phyloP scores from a whole-genome alignment of 2,329 filamentous ascomycete species.

The Penicillium sp. region DNA sequence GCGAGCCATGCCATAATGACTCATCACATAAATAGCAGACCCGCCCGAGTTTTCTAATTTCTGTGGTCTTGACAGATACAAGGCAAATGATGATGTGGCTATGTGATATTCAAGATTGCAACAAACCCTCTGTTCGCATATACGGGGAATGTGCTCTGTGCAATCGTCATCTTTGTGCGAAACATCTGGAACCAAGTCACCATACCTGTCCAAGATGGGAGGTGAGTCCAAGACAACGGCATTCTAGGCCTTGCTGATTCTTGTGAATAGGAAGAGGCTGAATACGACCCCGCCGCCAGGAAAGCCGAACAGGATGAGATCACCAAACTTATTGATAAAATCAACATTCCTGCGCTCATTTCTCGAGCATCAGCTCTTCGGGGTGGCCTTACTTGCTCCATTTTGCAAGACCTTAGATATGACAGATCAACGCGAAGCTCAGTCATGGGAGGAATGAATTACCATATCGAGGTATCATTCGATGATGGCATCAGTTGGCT shows the following conservation, averaged over 20 bases:
- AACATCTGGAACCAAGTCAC: conserved; percentile 27
- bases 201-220: conserved; percentile 36
- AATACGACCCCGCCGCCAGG: conserved; percentile 30
- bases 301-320: conserved; percentile 35
- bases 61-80: background rate
- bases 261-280: conserved; percentile 29
- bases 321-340: conserved; percentile 29
- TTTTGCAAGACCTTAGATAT: conserved; percentile 30
- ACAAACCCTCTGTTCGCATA: conserved; percentile 31
- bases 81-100: conserved; percentile 22
- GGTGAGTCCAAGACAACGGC: conserved; percentile 22
- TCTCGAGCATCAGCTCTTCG: conserved; percentile 34
- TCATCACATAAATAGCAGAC: background rate
- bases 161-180: conserved; percentile 33
- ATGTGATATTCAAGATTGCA: conserved; percentile 31
- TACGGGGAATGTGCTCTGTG: conserved; percentile 38
- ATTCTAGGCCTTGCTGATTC: conserved; percentile 8
- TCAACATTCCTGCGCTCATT: conserved; percentile 36
- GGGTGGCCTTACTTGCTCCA: conserved; percentile 31
- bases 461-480: conserved; percentile 40
- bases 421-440: conserved; percentile 29
- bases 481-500: conserved; percentile 42
- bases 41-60: background rate
- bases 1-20: background rate
- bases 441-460: conserved; percentile 45